Evolutionary conservation across 805 yeast genomes (phyloP).

Genomic region (Candida railenensis): DNA sequence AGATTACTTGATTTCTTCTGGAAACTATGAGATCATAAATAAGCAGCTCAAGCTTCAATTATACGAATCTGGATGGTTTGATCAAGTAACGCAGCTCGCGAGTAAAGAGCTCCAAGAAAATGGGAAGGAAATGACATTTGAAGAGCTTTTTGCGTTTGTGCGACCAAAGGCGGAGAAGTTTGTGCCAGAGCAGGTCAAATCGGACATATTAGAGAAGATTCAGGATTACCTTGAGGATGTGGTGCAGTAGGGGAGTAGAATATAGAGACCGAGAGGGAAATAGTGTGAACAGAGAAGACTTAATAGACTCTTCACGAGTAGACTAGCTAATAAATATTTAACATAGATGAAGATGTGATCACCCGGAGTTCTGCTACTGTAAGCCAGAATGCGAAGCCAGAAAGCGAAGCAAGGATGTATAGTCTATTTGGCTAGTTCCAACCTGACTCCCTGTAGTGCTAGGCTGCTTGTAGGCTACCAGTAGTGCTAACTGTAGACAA

Average conservation of each 20-base stretch:
- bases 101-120: constrained; percentile 40
- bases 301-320: no score
- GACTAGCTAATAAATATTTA: no score
- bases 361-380: no score
- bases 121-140: constrained; percentile 43
- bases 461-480: no score
- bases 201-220: constrained; percentile 58
- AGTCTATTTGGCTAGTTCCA: no score
- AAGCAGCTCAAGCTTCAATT: constrained; percentile 61
- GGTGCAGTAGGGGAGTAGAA: constrained; percentile 18
- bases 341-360: no score
- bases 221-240: constrained; percentile 54
- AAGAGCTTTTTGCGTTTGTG: constrained; percentile 47
- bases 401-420: no score
- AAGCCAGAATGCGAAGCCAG: no score
- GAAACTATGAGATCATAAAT: constrained; percentile 77
- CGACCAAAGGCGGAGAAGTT: constrained; percentile 68
- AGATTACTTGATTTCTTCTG: constrained; percentile 68
- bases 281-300: no score
- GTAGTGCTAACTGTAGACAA: no score
- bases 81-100: constrained; percentile 64
- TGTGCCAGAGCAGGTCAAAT: constrained; percentile 67
- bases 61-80: constrained; percentile 84
- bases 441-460: no score
- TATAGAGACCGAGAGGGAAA: no score